phyloP scores from a whole-genome alignment of 164 flowering plant species.

The Malania oleifera region DNA sequence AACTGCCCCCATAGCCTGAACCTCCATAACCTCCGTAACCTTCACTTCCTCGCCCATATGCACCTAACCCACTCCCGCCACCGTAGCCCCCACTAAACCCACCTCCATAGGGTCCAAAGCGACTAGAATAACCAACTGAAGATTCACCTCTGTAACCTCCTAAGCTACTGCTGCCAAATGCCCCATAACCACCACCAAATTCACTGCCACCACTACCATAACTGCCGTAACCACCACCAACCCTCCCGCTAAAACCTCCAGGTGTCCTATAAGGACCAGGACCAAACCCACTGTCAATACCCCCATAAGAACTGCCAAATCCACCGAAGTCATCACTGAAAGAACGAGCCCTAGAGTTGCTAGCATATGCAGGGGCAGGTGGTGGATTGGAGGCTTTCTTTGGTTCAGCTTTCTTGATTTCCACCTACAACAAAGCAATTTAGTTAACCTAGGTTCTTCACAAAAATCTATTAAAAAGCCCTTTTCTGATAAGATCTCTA shows the following conservation, averaged over 20 bases:
- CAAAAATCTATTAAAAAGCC: slow-evolving; percentile 24
- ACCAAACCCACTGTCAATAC: slow-evolving; percentile 55
- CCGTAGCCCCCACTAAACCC: slow-evolving; percentile 56
- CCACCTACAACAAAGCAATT: slow-evolving; percentile 96
- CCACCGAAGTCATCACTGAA: slow-evolving; percentile 60
- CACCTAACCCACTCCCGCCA: slow-evolving; percentile 46
- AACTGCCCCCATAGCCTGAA: slow-evolving; percentile 52
- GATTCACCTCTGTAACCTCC: slow-evolving; percentile 48
- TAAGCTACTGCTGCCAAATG: slow-evolving; percentile 33
- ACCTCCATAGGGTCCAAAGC: slow-evolving; percentile 50
- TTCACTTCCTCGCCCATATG: slow-evolving; percentile 52
- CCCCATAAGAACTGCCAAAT: slow-evolving; percentile 50
- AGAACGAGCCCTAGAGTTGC: slow-evolving; percentile 73
- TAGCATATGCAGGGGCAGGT: slow-evolving; percentile 56
- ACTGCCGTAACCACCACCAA: slow-evolving; percentile 58
- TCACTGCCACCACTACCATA: slow-evolving; percentile 43
- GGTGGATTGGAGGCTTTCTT: slow-evolving; percentile 88
- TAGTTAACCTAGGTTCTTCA: slow-evolving; percentile 64
- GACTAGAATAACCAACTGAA: slow-evolving; percentile 49
- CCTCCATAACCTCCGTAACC: slow-evolving; percentile 59
- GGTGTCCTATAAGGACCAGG: slow-evolving; percentile 70
- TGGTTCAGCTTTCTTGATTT: slow-evolving; percentile 99
- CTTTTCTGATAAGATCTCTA: slow-evolving; percentile 16
- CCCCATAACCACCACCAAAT: slow-evolving; percentile 45
- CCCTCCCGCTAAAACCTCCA: slow-evolving; percentile 53